phyloP scores from a whole-genome alignment of 768 basidiomycete species.

The Mycena haematopus region DNA sequence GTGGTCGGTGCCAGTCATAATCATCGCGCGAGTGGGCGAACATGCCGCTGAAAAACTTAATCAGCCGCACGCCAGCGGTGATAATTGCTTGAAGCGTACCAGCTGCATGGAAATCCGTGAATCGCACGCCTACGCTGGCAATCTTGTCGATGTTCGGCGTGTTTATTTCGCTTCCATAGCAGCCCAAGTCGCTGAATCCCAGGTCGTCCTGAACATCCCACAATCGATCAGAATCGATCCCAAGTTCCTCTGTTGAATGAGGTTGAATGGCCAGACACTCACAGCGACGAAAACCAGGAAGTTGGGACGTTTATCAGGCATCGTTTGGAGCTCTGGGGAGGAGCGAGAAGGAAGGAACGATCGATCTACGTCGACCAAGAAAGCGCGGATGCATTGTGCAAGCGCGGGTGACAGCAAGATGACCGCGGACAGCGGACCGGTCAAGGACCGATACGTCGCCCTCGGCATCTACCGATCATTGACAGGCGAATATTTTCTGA shows the following conservation, averaged over 20 bases:
- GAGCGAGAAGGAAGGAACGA: neutral
- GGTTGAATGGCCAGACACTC: neutral
- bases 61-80: neutral
- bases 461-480: too few relatives aligned
- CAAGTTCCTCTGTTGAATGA: neutral
- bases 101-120: constrained; percentile 20
- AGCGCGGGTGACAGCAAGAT: too few relatives aligned
- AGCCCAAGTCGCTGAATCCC: constrained; percentile 16
- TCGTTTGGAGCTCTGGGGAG: neutral
- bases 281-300: constrained; percentile 18
- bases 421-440: too few relatives aligned
- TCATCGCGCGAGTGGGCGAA: constrained; percentile 19
- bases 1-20: constrained; percentile 17
- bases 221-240: too few relatives aligned
- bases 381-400: too few relatives aligned
- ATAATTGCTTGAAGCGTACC: neutral
- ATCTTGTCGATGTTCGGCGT: constrained; percentile 19
- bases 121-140: constrained; percentile 8
- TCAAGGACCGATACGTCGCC: too few relatives aligned
- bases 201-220: constrained; percentile 8
- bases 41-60: constrained; percentile 10
- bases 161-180: constrained; percentile 17
- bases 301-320: constrained; percentile 17
- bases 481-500: too few relatives aligned
- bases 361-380: neutral